Evolutionary conservation across 306 rosid genomes (phyloP).

Genomic region (Casuarina glauca): DNA sequence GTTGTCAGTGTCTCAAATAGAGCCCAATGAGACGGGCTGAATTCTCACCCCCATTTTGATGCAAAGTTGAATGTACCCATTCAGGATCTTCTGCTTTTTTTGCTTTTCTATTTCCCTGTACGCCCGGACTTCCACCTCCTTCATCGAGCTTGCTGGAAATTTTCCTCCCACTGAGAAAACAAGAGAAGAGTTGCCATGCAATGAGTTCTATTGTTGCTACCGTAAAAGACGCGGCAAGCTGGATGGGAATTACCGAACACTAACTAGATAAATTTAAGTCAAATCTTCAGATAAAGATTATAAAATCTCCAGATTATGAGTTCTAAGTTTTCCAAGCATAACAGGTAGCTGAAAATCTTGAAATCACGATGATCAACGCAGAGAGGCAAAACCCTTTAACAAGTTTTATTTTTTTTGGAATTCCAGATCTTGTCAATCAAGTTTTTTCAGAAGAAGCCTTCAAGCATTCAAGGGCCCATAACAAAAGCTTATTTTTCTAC

Average conservation of each 20-base stretch:
- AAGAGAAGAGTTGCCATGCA: background rate
- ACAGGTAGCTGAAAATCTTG: background rate
- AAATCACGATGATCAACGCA: background rate
- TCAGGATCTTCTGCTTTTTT: constrained; percentile 46
- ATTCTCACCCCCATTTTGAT: constrained; percentile 51
- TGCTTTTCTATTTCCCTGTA: constrained; percentile 40
- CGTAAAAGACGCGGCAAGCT: background rate
- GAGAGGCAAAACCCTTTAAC: background rate
- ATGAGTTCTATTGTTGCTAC: background rate
- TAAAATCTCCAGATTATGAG: background rate
- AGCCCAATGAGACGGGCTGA: background rate
- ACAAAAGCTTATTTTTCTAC: background rate
- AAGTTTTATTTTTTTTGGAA: background rate
- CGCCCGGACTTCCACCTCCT: constrained; percentile 30
- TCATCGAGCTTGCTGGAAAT: constrained; percentile 29
- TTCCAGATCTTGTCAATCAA: background rate
- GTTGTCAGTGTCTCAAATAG: no score
- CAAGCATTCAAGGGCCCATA: background rate
- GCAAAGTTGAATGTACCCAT: constrained; percentile 52
- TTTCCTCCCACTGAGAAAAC: constrained; percentile 25
- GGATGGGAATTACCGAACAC: background rate
- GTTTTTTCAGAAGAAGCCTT: background rate
- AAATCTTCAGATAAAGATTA: background rate
- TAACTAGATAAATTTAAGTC: background rate
- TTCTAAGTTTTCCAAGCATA: background rate